phyloP scores from a whole-genome alignment of 2,329 filamentous ascomycete species.

The Paraconiothyrium sp. region DNA sequence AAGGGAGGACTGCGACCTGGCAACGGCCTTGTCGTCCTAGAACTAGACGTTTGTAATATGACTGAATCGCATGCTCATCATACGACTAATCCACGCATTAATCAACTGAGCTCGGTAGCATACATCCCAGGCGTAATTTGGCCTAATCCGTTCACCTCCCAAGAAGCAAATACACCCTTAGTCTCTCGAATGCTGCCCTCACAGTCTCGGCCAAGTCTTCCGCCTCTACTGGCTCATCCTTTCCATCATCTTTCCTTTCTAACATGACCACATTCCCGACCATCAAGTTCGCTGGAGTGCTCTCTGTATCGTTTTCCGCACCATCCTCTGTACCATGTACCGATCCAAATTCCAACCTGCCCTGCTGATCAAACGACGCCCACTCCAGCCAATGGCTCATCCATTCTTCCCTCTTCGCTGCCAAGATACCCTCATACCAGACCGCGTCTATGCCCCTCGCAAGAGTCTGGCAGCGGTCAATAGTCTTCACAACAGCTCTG shows the following conservation, averaged over 20 bases:
- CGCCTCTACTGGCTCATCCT: background rate
- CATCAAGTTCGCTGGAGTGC: background rate
- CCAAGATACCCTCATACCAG: background rate
- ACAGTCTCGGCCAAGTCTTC: background rate
- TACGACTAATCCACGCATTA: too few relatives aligned
- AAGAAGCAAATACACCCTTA: background rate
- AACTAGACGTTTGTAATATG: slow-evolving; percentile 1
- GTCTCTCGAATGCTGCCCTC: background rate
- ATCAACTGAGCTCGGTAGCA: too few relatives aligned
- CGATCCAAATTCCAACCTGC: background rate
- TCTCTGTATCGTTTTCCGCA: too few relatives aligned
- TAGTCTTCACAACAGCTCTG: background rate
- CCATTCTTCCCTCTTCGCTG: background rate
- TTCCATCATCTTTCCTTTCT: background rate
- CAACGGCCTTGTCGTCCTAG: background rate
- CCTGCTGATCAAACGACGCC: background rate
- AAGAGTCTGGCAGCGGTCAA: background rate
- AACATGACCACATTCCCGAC: background rate
- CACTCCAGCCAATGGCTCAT: background rate
- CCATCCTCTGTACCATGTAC: background rate
- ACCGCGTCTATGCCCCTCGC: background rate
- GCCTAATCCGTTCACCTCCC: background rate
- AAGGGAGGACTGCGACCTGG: background rate
- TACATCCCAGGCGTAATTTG: too few relatives aligned
- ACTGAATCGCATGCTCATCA: background rate